phyloP scores from a whole-genome alignment of 2,329 filamentous ascomycete species.

The Fusarium sp. region DNA sequence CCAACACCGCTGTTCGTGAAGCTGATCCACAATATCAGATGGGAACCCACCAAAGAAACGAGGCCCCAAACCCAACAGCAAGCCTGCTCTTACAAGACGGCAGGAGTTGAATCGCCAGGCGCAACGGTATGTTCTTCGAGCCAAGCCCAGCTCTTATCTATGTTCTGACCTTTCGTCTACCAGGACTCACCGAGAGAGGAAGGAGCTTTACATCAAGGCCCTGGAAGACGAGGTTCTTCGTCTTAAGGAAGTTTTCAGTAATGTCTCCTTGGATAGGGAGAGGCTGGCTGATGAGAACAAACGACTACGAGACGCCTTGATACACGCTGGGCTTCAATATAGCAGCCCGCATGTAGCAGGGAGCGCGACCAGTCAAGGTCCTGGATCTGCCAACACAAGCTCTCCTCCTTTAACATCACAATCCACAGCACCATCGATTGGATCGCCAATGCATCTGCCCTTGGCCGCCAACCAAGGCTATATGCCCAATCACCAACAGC shows the following conservation, averaged over 20 bases:
- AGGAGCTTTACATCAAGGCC: slow-evolving; percentile 94
- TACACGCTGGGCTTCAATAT: slow-evolving; percentile 62
- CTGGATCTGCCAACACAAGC: slow-evolving; percentile 57
- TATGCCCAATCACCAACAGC: slow-evolving; percentile 50
- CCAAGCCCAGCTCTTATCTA: not conserved
- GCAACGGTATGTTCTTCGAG: slow-evolving; percentile 73
- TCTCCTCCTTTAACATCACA: slow-evolving; percentile 61
- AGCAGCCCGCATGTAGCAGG: slow-evolving; percentile 53
- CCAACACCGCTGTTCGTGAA: not conserved
- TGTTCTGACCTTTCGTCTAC: slow-evolving; percentile 16
- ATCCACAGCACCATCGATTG: slow-evolving; percentile 55
- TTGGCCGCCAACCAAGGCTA: slow-evolving; percentile 36
- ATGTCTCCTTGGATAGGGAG: slow-evolving; percentile 79
- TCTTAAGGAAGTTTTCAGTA: slow-evolving; percentile 85
- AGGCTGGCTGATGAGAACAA: slow-evolving; percentile 82
- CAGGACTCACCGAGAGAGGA: slow-evolving; percentile 95
- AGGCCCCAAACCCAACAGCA: slow-evolving; percentile 96
- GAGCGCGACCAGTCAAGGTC: slow-evolving; percentile 65
- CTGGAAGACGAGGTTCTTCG: slow-evolving; percentile 91
- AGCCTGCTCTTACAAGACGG: slow-evolving; percentile 88
- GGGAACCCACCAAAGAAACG: slow-evolving; percentile 87
- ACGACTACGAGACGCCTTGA: slow-evolving; percentile 70
- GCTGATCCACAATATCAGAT: slow-evolving; percentile 64
- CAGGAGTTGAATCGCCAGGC: slow-evolving; percentile 97
- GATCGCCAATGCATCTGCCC: slow-evolving; percentile 47